These are phyloP conservation scores for Ceratocystiopsis sp. DNA, from an alignment of 2,329 filamentous ascomycete species.

Conservation along the genomic window DNA sequence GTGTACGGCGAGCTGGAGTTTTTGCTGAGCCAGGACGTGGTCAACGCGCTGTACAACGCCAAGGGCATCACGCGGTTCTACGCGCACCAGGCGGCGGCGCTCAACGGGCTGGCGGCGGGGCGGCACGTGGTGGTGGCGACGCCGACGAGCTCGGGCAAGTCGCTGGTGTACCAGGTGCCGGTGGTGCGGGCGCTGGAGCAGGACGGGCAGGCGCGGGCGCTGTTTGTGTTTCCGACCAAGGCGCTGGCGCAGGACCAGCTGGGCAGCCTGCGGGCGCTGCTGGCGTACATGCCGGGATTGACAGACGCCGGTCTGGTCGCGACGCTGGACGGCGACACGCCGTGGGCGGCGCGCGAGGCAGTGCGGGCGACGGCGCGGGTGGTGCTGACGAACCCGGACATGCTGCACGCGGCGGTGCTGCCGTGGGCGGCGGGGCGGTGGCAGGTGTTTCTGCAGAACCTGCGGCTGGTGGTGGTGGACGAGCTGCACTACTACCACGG, in stretches of 20 bases:
- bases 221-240: slow-evolving; percentile 98
- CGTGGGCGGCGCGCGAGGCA: slow-evolving; percentile 56
- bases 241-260: slow-evolving; percentile 89
- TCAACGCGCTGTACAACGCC: slow-evolving; percentile 93
- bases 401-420: slow-evolving; percentile 87
- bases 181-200: slow-evolving; percentile 74
- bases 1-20: slow-evolving; percentile 76
- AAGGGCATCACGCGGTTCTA: slow-evolving; percentile 76
- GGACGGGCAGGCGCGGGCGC: slow-evolving; percentile 60
- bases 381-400: slow-evolving; percentile 96
- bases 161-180: slow-evolving; percentile 91
- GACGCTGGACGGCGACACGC: slow-evolving; percentile 91
- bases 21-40: slow-evolving; percentile 69
- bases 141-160: slow-evolving; percentile 92
- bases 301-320: slow-evolving; percentile 59
- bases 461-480: slow-evolving; percentile 80
- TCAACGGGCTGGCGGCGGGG: slow-evolving; percentile 71
- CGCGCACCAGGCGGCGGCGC: slow-evolving; percentile 81
- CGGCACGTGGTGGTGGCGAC: slow-evolving; percentile 84
- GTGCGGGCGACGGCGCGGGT: slow-evolving; percentile 82
- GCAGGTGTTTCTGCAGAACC: slow-evolving; percentile 70
- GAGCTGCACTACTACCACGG: slow-evolving; percentile 96
- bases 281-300: slow-evolving; percentile 63
- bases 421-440: slow-evolving; percentile 76
- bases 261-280: slow-evolving; percentile 69